phyloP scores from a whole-genome alignment of 192 early-diverging fungal genomes.

The Powellomyces hirtus region DNA sequence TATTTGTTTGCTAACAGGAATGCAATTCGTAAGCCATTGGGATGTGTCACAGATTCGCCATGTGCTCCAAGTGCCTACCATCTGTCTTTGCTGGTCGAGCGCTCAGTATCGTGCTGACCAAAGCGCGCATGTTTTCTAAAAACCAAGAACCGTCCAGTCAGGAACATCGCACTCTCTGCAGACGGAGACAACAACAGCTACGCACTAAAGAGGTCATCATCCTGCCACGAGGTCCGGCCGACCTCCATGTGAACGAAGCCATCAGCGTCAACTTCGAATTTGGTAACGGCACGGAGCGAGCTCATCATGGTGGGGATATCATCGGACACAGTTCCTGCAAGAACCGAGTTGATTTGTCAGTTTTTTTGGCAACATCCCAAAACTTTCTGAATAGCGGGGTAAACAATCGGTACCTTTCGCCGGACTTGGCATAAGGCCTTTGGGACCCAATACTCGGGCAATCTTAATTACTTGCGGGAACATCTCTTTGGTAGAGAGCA shows the following conservation, averaged over 20 bases:
- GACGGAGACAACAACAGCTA: background rate
- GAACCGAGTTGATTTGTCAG: background rate
- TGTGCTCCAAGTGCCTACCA: too few relatives aligned
- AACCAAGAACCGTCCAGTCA: background rate
- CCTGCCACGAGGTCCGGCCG: constrained; percentile 26
- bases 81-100: constrained; percentile 38
- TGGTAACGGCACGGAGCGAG: constrained; percentile 64
- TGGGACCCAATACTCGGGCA: constrained; percentile 86
- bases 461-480: constrained; percentile 85
- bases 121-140: constrained; percentile 34
- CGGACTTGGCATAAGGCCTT: constrained; percentile 92
- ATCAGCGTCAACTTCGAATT: constrained; percentile 74
- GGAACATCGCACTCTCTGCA: constrained; percentile 9
- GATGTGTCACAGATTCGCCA: too few relatives aligned
- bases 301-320: constrained; percentile 67
- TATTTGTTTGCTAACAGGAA: constrained; percentile 32
- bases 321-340: constrained; percentile 67
- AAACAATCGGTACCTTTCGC: constrained; percentile 50
- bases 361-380: too few relatives aligned
- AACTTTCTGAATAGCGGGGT: too few relatives aligned
- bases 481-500: constrained; percentile 85
- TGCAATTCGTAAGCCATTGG: background rate
- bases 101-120: constrained; percentile 30
- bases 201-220: constrained; percentile 32
- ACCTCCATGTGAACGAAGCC: constrained; percentile 61